These are phyloP conservation scores for Trametes villosa DNA, from an alignment of 768 basidiomycete genomes.

Conservation along the genomic window DNA sequence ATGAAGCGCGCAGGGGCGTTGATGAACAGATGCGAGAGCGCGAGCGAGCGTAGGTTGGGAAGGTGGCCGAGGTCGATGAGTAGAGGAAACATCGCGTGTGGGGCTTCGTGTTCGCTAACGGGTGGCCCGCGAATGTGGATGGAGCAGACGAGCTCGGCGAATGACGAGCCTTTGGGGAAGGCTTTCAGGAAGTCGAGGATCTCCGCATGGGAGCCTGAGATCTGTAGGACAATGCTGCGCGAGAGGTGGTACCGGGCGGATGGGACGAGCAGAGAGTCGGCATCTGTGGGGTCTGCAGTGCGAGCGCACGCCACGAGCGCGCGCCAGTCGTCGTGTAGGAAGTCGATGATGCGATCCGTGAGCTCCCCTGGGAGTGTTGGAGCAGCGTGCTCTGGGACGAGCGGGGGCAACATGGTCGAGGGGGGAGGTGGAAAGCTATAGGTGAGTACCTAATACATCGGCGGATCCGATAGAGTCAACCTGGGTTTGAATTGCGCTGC, in stretches of 20 bases:
- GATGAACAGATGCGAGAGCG: neutral
- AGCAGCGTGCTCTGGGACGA: neutral
- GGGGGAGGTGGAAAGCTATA: too few relatives aligned
- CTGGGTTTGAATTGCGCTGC: too few relatives aligned
- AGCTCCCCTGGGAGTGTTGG: neutral
- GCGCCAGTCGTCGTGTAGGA: constrained; percentile 6
- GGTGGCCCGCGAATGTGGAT: neutral
- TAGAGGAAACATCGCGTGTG: neutral
- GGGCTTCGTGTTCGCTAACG: neutral
- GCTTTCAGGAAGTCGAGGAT: neutral
- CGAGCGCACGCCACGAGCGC: neutral
- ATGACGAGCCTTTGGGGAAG: neutral
- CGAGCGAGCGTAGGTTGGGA: neutral
- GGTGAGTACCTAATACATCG: too few relatives aligned
- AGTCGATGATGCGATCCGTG: constrained; percentile 5
- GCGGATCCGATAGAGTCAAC: too few relatives aligned
- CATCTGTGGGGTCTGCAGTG: too few relatives aligned
- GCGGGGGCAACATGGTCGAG: neutral
- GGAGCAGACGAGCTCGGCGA: neutral
- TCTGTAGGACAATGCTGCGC: neutral
- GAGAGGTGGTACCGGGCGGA: neutral
- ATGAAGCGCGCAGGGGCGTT: neutral
- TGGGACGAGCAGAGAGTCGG: neutral
- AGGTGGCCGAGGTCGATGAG: constrained; percentile 5
- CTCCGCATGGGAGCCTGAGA: neutral